A percentile compares a stretch with the other conserved stretches of the same genome.
Conservation (phyloP, 768 basidiomycete species). For the Kwoniella botswanensis region DNA sequence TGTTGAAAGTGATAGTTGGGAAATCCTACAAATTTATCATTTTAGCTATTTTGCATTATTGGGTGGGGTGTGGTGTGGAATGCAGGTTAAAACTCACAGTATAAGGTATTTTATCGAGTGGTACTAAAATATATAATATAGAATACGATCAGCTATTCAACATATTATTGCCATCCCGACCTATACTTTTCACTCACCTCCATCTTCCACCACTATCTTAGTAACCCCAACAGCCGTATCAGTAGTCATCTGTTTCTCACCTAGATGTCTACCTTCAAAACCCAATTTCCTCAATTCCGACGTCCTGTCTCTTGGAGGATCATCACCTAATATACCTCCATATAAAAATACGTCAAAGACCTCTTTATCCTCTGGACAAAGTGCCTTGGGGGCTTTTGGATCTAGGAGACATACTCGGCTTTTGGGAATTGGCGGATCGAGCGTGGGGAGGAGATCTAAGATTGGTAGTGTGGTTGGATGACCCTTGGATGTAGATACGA, state of each 20-base stretch:
- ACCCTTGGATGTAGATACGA: constrained; percentile 52
- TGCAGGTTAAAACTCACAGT: constrained; percentile 28
- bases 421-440: constrained; percentile 65
- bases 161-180: background rate
- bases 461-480: constrained; percentile 60
- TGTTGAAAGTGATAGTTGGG: constrained; percentile 86
- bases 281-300: constrained; percentile 82
- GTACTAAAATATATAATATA: constrained; percentile 59
- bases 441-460: constrained; percentile 59
- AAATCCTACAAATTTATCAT: constrained; percentile 66
- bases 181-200: constrained; percentile 59
- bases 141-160: background rate
- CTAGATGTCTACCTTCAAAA: constrained; percentile 84
- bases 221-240: constrained; percentile 95
- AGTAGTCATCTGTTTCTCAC: constrained; percentile 94
- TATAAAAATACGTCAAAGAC: constrained; percentile 88
- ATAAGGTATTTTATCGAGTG: constrained; percentile 68
- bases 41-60: background rate
- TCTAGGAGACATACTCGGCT: constrained; percentile 88
- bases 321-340: constrained; percentile 78
- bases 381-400: constrained; percentile 73
- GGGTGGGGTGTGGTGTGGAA: no score
- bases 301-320: constrained; percentile 93
- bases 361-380: constrained; percentile 78
- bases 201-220: constrained; percentile 77